phyloP scores from a whole-genome alignment of 805 yeast genomes.

The Pichia nanzhaoensis region DNA sequence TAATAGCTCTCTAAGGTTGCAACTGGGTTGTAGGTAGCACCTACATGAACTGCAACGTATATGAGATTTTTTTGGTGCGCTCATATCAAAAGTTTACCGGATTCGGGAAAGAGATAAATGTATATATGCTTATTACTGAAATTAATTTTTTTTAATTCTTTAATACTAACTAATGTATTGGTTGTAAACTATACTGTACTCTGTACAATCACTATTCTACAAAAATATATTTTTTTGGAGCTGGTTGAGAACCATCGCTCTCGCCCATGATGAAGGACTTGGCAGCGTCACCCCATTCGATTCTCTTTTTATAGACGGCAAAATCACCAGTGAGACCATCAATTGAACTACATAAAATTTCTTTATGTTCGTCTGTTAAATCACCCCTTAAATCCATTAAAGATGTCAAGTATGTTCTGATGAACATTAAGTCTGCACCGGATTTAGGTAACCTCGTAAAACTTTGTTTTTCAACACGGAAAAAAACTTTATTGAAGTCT shows the following conservation, averaged over 20 bases:
- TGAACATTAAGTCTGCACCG: slow-evolving; percentile 41
- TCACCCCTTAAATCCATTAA: slow-evolving; percentile 34
- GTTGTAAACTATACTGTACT: no score
- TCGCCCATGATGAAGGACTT: slow-evolving; percentile 34
- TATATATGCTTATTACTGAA: no score
- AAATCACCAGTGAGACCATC: slow-evolving; percentile 54
- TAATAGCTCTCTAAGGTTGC: no score
- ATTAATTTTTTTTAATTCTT: no score
- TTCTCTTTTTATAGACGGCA: slow-evolving; percentile 54
- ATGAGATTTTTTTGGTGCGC: no score
- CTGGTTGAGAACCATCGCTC: slow-evolving; percentile 29
- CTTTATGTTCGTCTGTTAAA: slow-evolving; percentile 33
- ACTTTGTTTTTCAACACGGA: slow-evolving; percentile 55
- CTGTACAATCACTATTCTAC: not conserved
- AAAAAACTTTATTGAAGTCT: slow-evolving; percentile 42
- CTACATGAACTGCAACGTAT: no score
- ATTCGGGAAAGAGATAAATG: no score
- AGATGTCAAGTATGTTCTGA: slow-evolving; percentile 55
- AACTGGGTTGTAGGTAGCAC: no score
- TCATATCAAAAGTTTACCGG: no score
- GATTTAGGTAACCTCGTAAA: slow-evolving; percentile 47
- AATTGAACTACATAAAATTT: slow-evolving; percentile 56
- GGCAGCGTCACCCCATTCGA: slow-evolving; percentile 67
- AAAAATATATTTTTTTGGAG: slow-evolving; percentile 20
- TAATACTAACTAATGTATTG: no score